phyloP scores from a whole-genome alignment of 805 yeast genomes.

The Middelhovenomyces tepae region DNA sequence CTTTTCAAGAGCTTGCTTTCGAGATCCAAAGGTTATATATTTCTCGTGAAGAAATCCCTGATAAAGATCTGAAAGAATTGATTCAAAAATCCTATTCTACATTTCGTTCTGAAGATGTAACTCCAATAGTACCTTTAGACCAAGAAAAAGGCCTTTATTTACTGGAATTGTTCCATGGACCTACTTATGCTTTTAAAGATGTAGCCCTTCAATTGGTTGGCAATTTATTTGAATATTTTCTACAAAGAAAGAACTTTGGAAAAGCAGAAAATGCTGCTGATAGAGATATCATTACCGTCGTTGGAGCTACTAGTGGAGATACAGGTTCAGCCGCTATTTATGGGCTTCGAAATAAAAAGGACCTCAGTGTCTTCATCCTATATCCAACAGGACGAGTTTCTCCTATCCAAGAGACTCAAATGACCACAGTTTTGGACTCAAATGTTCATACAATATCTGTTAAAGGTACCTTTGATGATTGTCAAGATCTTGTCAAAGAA shows the following conservation, averaged over 20 bases:
- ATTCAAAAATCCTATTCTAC: slow-evolving; percentile 75
- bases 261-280: slow-evolving; percentile 38
- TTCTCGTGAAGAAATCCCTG: slow-evolving; percentile 60
- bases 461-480: slow-evolving; percentile 94
- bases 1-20: slow-evolving; percentile 82
- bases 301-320: slow-evolving; percentile 98
- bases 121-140: slow-evolving; percentile 62
- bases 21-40: slow-evolving; percentile 78
- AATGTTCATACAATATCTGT: slow-evolving; percentile 95
- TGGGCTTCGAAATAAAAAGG: slow-evolving; percentile 94
- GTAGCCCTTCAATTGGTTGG: slow-evolving; percentile 98
- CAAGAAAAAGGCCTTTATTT: slow-evolving; percentile 55
- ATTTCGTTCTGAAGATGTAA: slow-evolving; percentile 78
- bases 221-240: slow-evolving; percentile 87
- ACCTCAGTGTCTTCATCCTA: slow-evolving; percentile 92
- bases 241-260: slow-evolving; percentile 61
- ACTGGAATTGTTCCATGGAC: slow-evolving; percentile 95
- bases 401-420: slow-evolving; percentile 95
- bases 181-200: slow-evolving; percentile 98
- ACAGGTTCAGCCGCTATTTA: slow-evolving; percentile 99
- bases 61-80: slow-evolving; percentile 54
- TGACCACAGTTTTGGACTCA: slow-evolving; percentile 90
- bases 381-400: slow-evolving; percentile 97
- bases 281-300: slow-evolving; percentile 83
- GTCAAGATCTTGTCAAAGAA: slow-evolving; percentile 93